Evolutionary conservation across 1,284 basidiomycete genomes (phyloP).

Genomic region (Microbotryomycetes sp.): DNA sequence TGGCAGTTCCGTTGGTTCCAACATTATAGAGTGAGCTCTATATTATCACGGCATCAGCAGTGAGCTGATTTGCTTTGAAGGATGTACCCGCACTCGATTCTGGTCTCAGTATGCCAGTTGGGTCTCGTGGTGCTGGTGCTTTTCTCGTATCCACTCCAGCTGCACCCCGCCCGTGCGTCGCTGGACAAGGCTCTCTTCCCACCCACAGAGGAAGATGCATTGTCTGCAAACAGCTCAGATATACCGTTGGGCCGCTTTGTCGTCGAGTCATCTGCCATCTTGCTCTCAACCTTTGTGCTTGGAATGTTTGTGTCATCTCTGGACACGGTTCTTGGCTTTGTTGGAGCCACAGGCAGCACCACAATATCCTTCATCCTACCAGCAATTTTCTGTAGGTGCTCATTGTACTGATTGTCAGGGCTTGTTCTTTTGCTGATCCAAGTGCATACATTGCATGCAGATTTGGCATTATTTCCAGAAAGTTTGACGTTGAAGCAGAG

Average conservation of each 20-base stretch:
- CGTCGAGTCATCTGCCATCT: slow-evolving; percentile 63
- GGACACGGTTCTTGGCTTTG: slow-evolving; percentile 77
- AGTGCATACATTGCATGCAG: slow-evolving; percentile 15
- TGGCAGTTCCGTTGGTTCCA: slow-evolving; percentile 77
- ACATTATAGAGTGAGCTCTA: slow-evolving; percentile 61
- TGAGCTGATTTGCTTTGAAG: slow-evolving; percentile 3
- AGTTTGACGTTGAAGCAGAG: slow-evolving; percentile 53
- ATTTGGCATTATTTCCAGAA: background rate
- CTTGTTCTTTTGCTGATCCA: slow-evolving; percentile 36
- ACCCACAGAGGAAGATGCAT: slow-evolving; percentile 26
- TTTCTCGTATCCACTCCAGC: slow-evolving; percentile 79
- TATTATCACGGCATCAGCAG: background rate
- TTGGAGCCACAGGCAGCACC: slow-evolving; percentile 92
- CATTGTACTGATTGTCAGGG: slow-evolving; percentile 47
- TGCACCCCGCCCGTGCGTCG: slow-evolving; percentile 87
- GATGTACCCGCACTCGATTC: slow-evolving; percentile 77
- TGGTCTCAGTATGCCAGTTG: slow-evolving; percentile 86
- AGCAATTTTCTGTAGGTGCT: slow-evolving; percentile 62
- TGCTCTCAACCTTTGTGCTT: slow-evolving; percentile 56
- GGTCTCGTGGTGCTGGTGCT: slow-evolving; percentile 85
- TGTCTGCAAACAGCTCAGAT: slow-evolving; percentile 18
- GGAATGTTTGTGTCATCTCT: slow-evolving; percentile 78
- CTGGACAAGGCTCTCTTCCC: slow-evolving; percentile 74
- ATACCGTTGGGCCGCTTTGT: slow-evolving; percentile 58
- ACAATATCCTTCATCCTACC: slow-evolving; percentile 96